Conservation (phyloP, 495 filamentous ascomycete genomes). For the Pyrenula aspistea region DNA sequence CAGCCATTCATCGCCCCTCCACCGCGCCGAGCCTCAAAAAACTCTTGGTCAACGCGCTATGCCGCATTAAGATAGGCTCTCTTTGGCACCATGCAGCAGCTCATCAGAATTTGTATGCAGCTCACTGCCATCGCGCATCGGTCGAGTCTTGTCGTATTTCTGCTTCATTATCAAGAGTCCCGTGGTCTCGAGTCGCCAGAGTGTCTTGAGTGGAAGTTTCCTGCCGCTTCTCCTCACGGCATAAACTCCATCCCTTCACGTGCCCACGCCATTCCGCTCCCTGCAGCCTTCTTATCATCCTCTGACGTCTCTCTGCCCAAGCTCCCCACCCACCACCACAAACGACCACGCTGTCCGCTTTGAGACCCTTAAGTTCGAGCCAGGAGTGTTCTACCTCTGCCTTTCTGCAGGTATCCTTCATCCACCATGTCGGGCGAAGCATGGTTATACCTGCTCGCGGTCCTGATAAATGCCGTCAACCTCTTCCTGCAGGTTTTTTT, state of each 20-base stretch:
- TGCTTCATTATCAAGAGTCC: too few species aligned
- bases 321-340: background rate
- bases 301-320: background rate
- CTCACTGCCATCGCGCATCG: background rate
- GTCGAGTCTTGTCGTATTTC: background rate
- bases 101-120: background rate
- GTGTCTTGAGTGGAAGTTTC: background rate
- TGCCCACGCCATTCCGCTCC: background rate
- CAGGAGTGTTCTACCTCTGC: background rate
- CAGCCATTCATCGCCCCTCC: too few species aligned
- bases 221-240: background rate
- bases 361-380: background rate
- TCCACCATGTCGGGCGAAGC: slow-evolving; percentile 94
- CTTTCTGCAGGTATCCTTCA: background rate
- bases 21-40: too few species aligned
- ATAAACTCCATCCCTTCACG: background rate
- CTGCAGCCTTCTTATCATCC: background rate
- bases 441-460: slow-evolving; percentile 96
- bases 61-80: background rate
- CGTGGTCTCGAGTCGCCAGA: background rate
- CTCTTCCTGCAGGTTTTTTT: slow-evolving; percentile 99
- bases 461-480: slow-evolving; percentile 99
- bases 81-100: background rate
- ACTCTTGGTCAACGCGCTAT: background rate
- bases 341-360: background rate